These are phyloP conservation scores for Chaetomium strumarium DNA, from an alignment of 2,329 filamentous ascomycete genomes.

Conservation along the genomic window DNA sequence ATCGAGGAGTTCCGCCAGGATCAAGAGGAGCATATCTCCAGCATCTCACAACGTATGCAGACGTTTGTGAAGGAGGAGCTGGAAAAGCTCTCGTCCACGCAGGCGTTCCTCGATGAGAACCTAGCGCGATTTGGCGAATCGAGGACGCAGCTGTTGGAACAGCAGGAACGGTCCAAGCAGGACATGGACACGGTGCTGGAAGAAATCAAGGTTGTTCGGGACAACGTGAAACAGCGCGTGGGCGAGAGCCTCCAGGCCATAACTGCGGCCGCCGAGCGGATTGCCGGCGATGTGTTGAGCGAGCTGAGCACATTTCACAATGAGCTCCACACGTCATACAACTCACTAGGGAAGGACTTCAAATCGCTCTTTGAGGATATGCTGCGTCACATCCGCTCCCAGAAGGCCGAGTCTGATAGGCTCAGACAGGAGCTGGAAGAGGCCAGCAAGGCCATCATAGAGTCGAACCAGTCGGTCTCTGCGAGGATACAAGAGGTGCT, in stretches of 20 bases:
- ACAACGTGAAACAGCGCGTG: slow-evolving; percentile 81
- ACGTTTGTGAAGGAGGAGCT: slow-evolving; percentile 71
- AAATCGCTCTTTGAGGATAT: slow-evolving; percentile 80
- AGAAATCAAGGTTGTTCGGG: slow-evolving; percentile 83
- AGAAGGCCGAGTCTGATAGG: slow-evolving; percentile 68
- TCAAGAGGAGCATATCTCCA: slow-evolving; percentile 64
- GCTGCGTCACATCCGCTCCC: slow-evolving; percentile 64
- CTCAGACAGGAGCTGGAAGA: slow-evolving; percentile 66
- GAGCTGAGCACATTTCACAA: slow-evolving; percentile 80
- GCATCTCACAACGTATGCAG: slow-evolving; percentile 66
- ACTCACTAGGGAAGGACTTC: slow-evolving; percentile 76
- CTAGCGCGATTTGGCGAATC: slow-evolving; percentile 61
- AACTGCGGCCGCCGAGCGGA: slow-evolving; percentile 76
- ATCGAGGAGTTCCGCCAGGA: slow-evolving; percentile 66
- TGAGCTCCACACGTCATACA: slow-evolving; percentile 78
- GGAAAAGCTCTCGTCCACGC: slow-evolving; percentile 62
- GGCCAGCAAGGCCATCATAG: slow-evolving; percentile 62
- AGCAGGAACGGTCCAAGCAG: slow-evolving; percentile 65
- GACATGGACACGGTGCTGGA: slow-evolving; percentile 89
- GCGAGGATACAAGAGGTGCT: slow-evolving; percentile 62
- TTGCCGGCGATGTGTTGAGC: slow-evolving; percentile 80
- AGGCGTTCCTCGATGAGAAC: slow-evolving; percentile 64
- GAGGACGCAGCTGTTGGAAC: slow-evolving; percentile 60
- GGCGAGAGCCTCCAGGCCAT: slow-evolving; percentile 79
- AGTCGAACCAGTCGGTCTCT: slow-evolving; percentile 63